Conservation (phyloP, 2,329 filamentous ascomycete genomes). For the Paraphaeosphaeria minitans region DNA sequence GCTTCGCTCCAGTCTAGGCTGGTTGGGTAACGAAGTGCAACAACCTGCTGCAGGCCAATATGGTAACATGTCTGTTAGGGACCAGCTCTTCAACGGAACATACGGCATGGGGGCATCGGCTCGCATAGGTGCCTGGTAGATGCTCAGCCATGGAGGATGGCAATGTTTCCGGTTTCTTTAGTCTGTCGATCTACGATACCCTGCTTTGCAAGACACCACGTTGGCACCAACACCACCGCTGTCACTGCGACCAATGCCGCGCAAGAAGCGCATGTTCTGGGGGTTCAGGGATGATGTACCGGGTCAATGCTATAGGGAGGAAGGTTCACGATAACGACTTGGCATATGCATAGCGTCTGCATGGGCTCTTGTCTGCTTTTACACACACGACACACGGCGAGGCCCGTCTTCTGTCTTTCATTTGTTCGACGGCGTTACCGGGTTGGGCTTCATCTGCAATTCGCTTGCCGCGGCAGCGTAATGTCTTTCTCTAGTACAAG, state of each 20-base stretch:
- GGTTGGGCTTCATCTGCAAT: not conserved
- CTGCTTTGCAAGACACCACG: slow-evolving; percentile 1
- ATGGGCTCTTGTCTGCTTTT: slow-evolving; percentile 21
- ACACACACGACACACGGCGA: slow-evolving; percentile 28
- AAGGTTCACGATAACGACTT: slow-evolving; percentile 36
- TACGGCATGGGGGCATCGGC: slow-evolving; percentile 61
- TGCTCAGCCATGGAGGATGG: no score
- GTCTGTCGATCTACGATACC: slow-evolving; percentile 9
- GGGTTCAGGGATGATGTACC: not conserved
- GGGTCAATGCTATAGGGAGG: slow-evolving; percentile 21
- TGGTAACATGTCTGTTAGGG: slow-evolving; percentile 44
- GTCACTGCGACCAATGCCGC: not conserved
- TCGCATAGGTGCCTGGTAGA: slow-evolving; percentile 61
- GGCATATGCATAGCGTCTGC: slow-evolving; percentile 44
- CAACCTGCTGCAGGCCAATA: slow-evolving; percentile 26
- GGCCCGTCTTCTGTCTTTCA: slow-evolving; percentile 20
- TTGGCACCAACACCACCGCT: not conserved
- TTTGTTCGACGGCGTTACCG: slow-evolving; percentile 6
- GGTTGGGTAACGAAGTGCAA: slow-evolving; percentile 65
- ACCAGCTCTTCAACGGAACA: slow-evolving; percentile 61
- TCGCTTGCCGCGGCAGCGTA: slow-evolving; percentile 4
- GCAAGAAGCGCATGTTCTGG: not conserved
- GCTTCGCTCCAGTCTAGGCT: slow-evolving; percentile 74
- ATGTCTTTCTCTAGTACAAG: slow-evolving; percentile 12
- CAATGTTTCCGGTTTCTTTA: slow-evolving; percentile 1